Evolutionary conservation across 2,329 filamentous ascomycete genomes (phyloP).

Genomic region (Talaromyces atroroseus): DNA sequence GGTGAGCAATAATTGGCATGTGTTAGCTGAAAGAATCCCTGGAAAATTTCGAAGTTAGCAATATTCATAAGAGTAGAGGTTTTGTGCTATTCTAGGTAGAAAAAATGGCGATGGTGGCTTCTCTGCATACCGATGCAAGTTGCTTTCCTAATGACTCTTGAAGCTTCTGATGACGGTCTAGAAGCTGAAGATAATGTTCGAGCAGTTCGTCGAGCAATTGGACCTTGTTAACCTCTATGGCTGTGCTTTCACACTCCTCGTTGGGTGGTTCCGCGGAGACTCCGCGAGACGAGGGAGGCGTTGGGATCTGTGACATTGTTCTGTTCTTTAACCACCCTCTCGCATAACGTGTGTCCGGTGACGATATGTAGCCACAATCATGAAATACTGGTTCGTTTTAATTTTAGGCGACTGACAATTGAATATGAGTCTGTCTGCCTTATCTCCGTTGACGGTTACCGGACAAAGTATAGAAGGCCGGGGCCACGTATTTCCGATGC

Average conservation of each 20-base stretch:
- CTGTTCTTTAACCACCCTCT: not conserved
- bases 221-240: constrained; percentile 21
- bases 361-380: not conserved
- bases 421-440: not conserved
- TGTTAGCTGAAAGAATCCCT: constrained; percentile 46
- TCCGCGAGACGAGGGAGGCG: constrained; percentile 29
- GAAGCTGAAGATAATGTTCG: constrained; percentile 38
- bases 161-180: constrained; percentile 39
- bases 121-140: constrained; percentile 35
- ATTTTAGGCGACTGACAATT: not conserved
- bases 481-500: constrained; percentile 12
- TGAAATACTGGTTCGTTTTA: not conserved
- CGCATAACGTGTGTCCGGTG: not conserved
- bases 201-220: constrained; percentile 36
- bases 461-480: constrained; percentile 7
- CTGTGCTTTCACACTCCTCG: not conserved
- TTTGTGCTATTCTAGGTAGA: not conserved
- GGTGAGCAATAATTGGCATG: constrained; percentile 45
- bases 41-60: constrained; percentile 14
- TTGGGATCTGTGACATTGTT: constrained; percentile 30
- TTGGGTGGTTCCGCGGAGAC: constrained; percentile 24
- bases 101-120: not conserved
- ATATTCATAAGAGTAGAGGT: not conserved
- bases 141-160: constrained; percentile 33
- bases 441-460: constrained; percentile 4